Percentiles rank a stretch among this genome's conserved stretches.
Conservation (phyloP, 2,329 filamentous ascomycete genomes). For the Diaporthe amygdali region DNA sequence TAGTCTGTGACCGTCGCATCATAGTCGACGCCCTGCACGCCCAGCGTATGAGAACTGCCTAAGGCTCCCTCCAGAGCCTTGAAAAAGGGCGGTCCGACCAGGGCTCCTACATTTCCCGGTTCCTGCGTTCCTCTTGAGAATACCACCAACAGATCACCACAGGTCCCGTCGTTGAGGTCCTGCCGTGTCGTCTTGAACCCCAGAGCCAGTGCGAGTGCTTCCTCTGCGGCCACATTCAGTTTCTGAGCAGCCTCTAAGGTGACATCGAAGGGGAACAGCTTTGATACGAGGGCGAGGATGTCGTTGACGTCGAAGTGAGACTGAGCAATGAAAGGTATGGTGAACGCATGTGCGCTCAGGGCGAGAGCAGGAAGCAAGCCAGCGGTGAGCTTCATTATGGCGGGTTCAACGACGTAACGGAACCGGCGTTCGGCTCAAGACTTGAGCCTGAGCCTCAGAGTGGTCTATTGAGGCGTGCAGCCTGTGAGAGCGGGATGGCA, state of each 20-base stretch:
- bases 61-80: constrained; percentile 27
- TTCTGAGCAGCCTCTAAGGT: neutral
- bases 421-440: neutral
- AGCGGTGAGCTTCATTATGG: constrained; percentile 8
- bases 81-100: constrained; percentile 33
- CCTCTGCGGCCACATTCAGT: neutral
- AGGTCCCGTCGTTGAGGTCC: constrained; percentile 15
- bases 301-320: constrained; percentile 10
- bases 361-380: neutral
- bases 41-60: constrained; percentile 23
- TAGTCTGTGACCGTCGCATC: constrained; percentile 30
- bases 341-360: neutral
- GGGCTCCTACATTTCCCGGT: constrained; percentile 31
- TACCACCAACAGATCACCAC: constrained; percentile 31
- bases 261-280: constrained; percentile 11
- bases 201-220: neutral
- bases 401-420: neutral
- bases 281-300: constrained; percentile 6
- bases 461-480: neutral
- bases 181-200: constrained; percentile 17
- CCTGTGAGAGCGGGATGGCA: neutral
- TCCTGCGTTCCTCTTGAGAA: constrained; percentile 36
- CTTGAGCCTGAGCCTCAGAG: neutral
- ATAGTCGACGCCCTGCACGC: constrained; percentile 35
- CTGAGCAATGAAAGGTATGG: neutral